Base-by-base conservation (phyloP, 2,329 filamentous ascomycete species). In the Ploettnerulaceae sp. region DNA sequence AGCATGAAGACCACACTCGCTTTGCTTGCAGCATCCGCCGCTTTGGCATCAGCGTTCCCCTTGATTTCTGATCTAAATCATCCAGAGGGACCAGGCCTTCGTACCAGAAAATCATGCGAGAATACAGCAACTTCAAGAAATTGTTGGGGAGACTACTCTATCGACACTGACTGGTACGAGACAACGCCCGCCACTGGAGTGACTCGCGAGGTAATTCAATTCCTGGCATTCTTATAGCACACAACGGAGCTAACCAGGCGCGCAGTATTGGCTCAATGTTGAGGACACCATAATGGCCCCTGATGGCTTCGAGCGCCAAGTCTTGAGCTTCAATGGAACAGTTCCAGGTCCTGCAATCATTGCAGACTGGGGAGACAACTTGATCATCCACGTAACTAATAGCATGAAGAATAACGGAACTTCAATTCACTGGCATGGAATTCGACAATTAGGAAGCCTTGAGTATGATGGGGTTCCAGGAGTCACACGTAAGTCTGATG, bases 351-450 rank as follows among this genome's bases (percentile, higher is more conserved):
- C 66, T 7, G 41, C 72, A 5, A 68, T 69, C 35, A 67, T 72
- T 34, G 64, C 67, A 33, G 50, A 66, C 56, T 47, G 45, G 45
- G 45, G 45, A 12, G 45, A 41, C 11, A 18, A 47, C 20, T 17
- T 41, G 34, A 34, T 47, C 29, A 40, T 47, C 29, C 45, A 64
- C 36, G 64, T 70, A 5, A 67, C 64, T 17, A 65, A 64, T 44
- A 59, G 60, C 41, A 37, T 63, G 29, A 25, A 48, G 20, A 12
- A 66, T 26, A 73, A 76, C 40, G 74, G 72, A 24, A 76, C 72
- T 6, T 62, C 69, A 5, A 66, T 76, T 22, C 73, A 76, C 53
- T 76, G 70, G 69, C 74, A 77, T 50, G 74, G 74, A 24, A 59
- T 76, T 8, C 60, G 70, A 17, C 70, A 73, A 52, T 54, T 69